A percentile compares a stretch with the other conserved stretches of the same genome.
phyloP scores from a whole-genome alignment of 2,329 filamentous ascomycete genomes.

The Davidsoniella virescens region DNA sequence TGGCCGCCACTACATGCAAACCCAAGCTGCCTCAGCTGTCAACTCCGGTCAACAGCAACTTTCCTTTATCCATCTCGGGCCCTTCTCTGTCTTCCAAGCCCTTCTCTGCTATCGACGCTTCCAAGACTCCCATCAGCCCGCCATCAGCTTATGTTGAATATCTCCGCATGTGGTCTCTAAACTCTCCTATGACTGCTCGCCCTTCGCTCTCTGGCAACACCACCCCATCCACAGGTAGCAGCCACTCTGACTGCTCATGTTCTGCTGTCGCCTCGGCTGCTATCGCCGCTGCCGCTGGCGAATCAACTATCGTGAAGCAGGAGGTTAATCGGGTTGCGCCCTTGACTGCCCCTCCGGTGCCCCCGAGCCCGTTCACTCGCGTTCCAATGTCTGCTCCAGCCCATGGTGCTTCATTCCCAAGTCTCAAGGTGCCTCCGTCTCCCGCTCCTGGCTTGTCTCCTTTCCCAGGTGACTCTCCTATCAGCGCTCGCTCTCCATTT shows the following conservation, averaged over 20 bases:
- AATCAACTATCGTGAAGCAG: conserved; percentile 18
- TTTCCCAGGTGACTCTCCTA: conserved; percentile 43
- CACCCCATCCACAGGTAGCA: conserved; percentile 29
- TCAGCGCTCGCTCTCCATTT: conserved; percentile 39
- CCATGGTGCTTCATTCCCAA: conserved; percentile 44
- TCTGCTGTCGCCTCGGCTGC: conserved; percentile 29
- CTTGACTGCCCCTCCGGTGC: conserved; percentile 22
- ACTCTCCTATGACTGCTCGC: conserved; percentile 46
- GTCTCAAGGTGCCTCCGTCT: conserved; percentile 63
- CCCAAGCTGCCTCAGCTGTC: conserved; percentile 46
- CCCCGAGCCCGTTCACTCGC: conserved; percentile 35
- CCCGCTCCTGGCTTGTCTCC: conserved; percentile 43
- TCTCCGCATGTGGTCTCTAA: conserved; percentile 64
- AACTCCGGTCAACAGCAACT: conserved; percentile 46
- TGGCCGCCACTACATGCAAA: conserved; percentile 23
- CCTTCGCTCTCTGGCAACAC: conserved; percentile 32
- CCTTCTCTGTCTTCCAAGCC: conserved; percentile 44
- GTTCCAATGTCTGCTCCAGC: conserved; percentile 44
- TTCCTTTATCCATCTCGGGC: conserved; percentile 45
- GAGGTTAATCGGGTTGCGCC: conserved; percentile 18
- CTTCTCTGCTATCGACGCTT: conserved; percentile 30
- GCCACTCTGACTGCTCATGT: conserved; percentile 40
- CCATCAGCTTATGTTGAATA: conserved; percentile 86
- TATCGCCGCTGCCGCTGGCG: conserved; percentile 10
- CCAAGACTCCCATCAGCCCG: conserved; percentile 86